Conservation (phyloP, 805 yeast species). For the Pachysolen tannophilus region DNA sequence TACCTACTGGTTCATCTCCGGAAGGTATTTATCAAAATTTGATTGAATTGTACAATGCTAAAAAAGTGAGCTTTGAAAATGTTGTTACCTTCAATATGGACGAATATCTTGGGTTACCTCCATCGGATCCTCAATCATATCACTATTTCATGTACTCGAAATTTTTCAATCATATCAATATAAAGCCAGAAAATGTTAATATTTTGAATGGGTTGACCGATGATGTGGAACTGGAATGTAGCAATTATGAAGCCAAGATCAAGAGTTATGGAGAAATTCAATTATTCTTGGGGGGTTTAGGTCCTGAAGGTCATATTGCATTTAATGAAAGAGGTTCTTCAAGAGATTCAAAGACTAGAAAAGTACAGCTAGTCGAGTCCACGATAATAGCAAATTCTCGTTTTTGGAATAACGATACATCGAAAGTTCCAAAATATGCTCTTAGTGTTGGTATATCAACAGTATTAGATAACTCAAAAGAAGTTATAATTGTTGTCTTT, state of each 20-base stretch:
- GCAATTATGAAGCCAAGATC: constrained; percentile 39
- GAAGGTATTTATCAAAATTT: constrained; percentile 43
- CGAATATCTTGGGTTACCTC: constrained; percentile 43
- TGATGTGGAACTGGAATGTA: constrained; percentile 38
- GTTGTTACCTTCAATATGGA: constrained; percentile 60
- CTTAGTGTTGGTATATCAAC: constrained; percentile 52
- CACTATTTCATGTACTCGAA: constrained; percentile 51
- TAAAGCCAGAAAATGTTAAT: constrained; percentile 42
- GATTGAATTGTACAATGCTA: constrained; percentile 33
- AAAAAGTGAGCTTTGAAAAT: constrained; percentile 36
- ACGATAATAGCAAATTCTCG: constrained; percentile 48
- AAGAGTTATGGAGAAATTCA: constrained; percentile 40
- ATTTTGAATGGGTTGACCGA: constrained; percentile 45
- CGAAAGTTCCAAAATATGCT: constrained; percentile 43
- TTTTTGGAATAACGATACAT: constrained; percentile 37
- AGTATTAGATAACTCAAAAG: constrained; percentile 45
- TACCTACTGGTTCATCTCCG: constrained; percentile 58
- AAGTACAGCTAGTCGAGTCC: constrained; percentile 36
- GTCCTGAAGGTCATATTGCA: constrained; percentile 56
- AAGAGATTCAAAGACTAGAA: constrained; percentile 36
- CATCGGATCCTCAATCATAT: constrained; percentile 42
- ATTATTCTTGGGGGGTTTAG: constrained; percentile 50
- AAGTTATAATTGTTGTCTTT: constrained; percentile 42
- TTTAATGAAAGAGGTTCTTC: constrained; percentile 50
- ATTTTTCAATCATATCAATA: constrained; percentile 48